phyloP scores from a whole-genome alignment of 495 filamentous ascomycete genomes.

The Cairneyella variabilis region DNA sequence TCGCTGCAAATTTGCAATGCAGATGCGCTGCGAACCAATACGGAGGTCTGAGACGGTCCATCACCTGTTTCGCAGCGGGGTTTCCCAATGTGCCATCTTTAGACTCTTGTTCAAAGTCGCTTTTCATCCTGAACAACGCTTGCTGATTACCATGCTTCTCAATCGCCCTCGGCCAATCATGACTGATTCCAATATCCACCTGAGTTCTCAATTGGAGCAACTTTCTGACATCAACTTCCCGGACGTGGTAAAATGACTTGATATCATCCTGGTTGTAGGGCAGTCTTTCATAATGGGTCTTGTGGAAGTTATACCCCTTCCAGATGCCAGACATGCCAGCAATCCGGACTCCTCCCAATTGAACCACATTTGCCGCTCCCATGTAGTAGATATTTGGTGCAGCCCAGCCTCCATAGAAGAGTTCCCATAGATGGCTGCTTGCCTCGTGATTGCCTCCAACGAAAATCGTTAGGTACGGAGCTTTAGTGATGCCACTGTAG shows the following conservation, averaged over 20 bases:
- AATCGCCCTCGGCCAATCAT: slow-evolving; percentile 88
- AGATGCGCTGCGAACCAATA: slow-evolving; percentile 96
- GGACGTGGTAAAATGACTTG: slow-evolving; percentile 78
- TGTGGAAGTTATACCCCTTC: slow-evolving; percentile 80
- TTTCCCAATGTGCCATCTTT: slow-evolving; percentile 69
- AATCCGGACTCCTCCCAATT: slow-evolving; percentile 78
- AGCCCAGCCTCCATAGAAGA: slow-evolving; percentile 96
- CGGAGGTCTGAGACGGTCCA: slow-evolving; percentile 73
- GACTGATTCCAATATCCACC: slow-evolving; percentile 84
- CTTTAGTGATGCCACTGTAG: slow-evolving; percentile 71
- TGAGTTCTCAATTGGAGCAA: slow-evolving; percentile 78
- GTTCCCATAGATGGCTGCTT: slow-evolving; percentile 77
- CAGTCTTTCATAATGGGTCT: slow-evolving; percentile 78
- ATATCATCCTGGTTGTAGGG: slow-evolving; percentile 73
- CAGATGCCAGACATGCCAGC: slow-evolving; percentile 92
- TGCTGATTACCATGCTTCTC: slow-evolving; percentile 67
- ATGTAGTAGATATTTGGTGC: slow-evolving; percentile 96
- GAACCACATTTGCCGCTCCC: slow-evolving; percentile 83
- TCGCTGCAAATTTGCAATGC: slow-evolving; percentile 78
- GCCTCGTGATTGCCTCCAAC: slow-evolving; percentile 95
- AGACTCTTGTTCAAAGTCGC: slow-evolving; percentile 70
- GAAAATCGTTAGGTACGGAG: slow-evolving; percentile 88
- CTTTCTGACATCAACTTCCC: slow-evolving; percentile 89
- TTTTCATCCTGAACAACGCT: slow-evolving; percentile 65
- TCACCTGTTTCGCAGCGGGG: slow-evolving; percentile 67